phyloP scores from a whole-genome alignment of 2,329 filamentous ascomycete genomes.

The Colletotrichum endophyticum region DNA sequence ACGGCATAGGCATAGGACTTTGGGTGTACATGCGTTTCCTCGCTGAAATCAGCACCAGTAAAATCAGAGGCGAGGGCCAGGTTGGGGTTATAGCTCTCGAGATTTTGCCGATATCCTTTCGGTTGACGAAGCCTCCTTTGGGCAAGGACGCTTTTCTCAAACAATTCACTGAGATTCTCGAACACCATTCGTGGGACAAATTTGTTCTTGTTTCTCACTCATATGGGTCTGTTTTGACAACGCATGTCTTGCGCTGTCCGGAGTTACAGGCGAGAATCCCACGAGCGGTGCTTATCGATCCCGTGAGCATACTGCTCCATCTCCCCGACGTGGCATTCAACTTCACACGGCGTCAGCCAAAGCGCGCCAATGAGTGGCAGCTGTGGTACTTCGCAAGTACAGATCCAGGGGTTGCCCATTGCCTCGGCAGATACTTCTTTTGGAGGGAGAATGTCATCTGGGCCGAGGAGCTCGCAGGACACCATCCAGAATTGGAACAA shows the following conservation, averaged over 20 bases:
- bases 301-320: slow-evolving; percentile 71
- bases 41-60: slow-evolving; percentile 47
- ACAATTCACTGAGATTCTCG: slow-evolving; percentile 62
- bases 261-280: slow-evolving; percentile 54
- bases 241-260: slow-evolving; percentile 62
- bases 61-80: slow-evolving; percentile 33
- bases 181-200: slow-evolving; percentile 59
- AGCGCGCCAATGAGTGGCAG: slow-evolving; percentile 70
- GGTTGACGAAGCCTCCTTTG: slow-evolving; percentile 61
- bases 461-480: slow-evolving; percentile 64
- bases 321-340: slow-evolving; percentile 75
- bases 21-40: slow-evolving; percentile 66
- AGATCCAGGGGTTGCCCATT: slow-evolving; percentile 70
- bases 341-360: slow-evolving; percentile 62
- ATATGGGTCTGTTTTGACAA: slow-evolving; percentile 65
- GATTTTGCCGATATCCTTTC: slow-evolving; percentile 68
- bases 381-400: slow-evolving; percentile 74
- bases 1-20: slow-evolving; percentile 74
- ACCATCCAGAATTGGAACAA: background rate
- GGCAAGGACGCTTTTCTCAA: slow-evolving; percentile 56
- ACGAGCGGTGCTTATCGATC: slow-evolving; percentile 58
- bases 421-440: slow-evolving; percentile 70
- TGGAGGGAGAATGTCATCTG: slow-evolving; percentile 75
- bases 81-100: slow-evolving; percentile 71
- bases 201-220: slow-evolving; percentile 68